Conservation (phyloP, 2,329 filamentous ascomycete genomes). For the Cercospora canescens region DNA sequence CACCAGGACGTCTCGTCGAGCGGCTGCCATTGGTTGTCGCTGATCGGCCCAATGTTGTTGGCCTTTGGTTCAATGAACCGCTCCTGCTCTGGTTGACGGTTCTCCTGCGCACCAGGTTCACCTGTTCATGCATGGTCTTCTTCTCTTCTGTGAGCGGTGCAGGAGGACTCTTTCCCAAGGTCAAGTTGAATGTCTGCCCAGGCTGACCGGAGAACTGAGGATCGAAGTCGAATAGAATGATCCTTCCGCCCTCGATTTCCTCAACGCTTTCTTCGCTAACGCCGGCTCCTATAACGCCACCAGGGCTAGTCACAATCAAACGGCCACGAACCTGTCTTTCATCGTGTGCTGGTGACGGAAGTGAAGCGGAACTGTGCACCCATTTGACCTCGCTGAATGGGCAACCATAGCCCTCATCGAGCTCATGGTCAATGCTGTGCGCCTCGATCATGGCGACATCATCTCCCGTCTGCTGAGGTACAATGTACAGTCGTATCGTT, state of each 20-base stretch:
- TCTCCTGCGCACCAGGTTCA: conserved; percentile 37
- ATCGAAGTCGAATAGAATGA: conserved; percentile 36
- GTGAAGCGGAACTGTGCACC: conserved; percentile 35
- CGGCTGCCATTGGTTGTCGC: conserved; percentile 34
- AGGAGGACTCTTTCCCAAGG: conserved; percentile 37
- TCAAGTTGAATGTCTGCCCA: conserved; percentile 38
- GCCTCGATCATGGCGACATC: conserved; percentile 35
- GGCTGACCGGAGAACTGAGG: conserved; percentile 36
- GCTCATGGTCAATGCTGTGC: conserved; percentile 40
- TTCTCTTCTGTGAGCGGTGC: conserved; percentile 36
- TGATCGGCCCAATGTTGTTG: conserved; percentile 35
- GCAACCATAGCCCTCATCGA: conserved; percentile 40
- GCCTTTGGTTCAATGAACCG: conserved; percentile 33
- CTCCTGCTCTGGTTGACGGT: conserved; percentile 38
- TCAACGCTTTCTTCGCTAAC: conserved; percentile 35
- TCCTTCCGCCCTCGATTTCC: conserved; percentile 39
- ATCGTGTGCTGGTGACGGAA: conserved; percentile 29
- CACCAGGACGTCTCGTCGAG: conserved; percentile 19
- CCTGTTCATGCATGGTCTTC: conserved; percentile 36
- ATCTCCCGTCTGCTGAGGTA: conserved; percentile 33
- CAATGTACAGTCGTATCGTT: conserved; percentile 38
- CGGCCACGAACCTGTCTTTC: conserved; percentile 34
- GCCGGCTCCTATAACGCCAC: conserved; percentile 33
- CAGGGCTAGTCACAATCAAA: conserved; percentile 39
- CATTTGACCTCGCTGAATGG: conserved; percentile 39